Evolutionary conservation across 2,329 filamentous ascomycete genomes (phyloP).

Genomic region (Colletotrichum gigasporum): DNA sequence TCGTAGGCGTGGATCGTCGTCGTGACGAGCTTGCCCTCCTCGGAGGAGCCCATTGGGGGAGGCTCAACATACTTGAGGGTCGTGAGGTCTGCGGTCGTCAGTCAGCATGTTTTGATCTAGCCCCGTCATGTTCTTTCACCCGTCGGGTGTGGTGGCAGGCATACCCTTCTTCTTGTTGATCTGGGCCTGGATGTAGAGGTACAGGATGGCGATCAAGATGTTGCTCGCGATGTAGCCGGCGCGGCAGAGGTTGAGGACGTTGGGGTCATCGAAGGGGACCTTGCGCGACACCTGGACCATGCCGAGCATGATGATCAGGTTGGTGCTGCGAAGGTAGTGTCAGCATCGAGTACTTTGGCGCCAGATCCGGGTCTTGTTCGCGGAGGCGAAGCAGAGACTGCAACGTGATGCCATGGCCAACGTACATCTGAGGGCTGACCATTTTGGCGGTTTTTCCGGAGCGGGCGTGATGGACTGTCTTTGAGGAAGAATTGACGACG

Average conservation of each 20-base stretch:
- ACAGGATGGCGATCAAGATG: slow-evolving; percentile 83
- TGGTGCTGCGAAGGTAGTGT: slow-evolving; percentile 71
- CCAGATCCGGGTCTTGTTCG: neutral
- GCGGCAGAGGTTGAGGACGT: slow-evolving; percentile 65
- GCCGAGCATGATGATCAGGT: slow-evolving; percentile 92
- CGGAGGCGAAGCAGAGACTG: neutral
- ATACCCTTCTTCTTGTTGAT: slow-evolving; percentile 99
- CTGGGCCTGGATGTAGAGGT: slow-evolving; percentile 83
- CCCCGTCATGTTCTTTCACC: too few relatives aligned
- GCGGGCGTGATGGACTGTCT: neutral
- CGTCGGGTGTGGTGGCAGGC: too few relatives aligned
- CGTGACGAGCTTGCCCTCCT: slow-evolving; percentile 95
- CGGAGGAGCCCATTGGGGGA: slow-evolving; percentile 88
- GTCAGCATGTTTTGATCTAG: too few relatives aligned
- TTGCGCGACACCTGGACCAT: slow-evolving; percentile 99
- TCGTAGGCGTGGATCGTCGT: slow-evolving; percentile 98
- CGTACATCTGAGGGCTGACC: slow-evolving; percentile 41
- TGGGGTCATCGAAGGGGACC: slow-evolving; percentile 89
- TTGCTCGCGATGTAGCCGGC: slow-evolving; percentile 70
- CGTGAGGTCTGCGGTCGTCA: slow-evolving; percentile 77
- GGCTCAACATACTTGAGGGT: slow-evolving; percentile 99
- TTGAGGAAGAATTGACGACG: neutral
- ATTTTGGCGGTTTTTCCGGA: slow-evolving; percentile 34
- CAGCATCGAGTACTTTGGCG: slow-evolving; percentile 32
- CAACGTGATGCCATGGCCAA: neutral